Evolutionary conservation across 2,329 filamentous ascomycete genomes (phyloP).

Genomic region (Aspergillus ruber): DNA sequence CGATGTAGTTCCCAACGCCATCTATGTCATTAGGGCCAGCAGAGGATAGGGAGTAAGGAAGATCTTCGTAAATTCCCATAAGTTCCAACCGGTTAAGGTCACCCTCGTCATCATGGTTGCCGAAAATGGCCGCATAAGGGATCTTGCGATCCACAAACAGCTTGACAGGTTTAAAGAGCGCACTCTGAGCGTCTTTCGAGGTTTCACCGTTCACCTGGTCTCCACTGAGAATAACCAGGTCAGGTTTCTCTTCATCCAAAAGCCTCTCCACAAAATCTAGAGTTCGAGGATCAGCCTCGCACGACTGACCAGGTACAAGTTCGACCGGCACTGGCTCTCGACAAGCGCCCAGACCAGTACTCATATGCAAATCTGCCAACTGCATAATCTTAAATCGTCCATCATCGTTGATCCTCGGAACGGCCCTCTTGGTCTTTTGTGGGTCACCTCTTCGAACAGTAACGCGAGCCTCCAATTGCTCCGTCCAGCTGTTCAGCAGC

Average conservation of each 20-base stretch:
- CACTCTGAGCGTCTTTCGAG: slow-evolving; percentile 81
- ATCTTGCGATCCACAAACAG: slow-evolving; percentile 80
- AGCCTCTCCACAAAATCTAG: slow-evolving; percentile 79
- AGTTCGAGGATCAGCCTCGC: slow-evolving; percentile 86
- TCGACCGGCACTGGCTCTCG: slow-evolving; percentile 75
- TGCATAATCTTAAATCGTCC: slow-evolving; percentile 98
- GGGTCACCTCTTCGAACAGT: slow-evolving; percentile 69
- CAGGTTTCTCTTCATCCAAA: slow-evolving; percentile 87
- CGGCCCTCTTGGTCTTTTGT: slow-evolving; percentile 59
- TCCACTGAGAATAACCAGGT: slow-evolving; percentile 83
- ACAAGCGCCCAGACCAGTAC: slow-evolving; percentile 79
- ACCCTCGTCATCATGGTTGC: slow-evolving; percentile 94
- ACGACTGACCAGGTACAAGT: slow-evolving; percentile 62
- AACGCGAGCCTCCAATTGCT: slow-evolving; percentile 64
- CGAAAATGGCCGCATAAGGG: slow-evolving; percentile 89
- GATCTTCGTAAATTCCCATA: slow-evolving; percentile 77
- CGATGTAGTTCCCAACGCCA: slow-evolving; percentile 88
- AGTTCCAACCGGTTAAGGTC: slow-evolving; percentile 68
- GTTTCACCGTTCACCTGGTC: slow-evolving; percentile 96
- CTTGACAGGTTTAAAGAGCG: slow-evolving; percentile 87
- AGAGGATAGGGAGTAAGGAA: slow-evolving; percentile 84
- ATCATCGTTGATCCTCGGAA: slow-evolving; percentile 73
- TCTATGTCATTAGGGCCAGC: slow-evolving; percentile 78
- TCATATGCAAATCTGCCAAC: slow-evolving; percentile 86
- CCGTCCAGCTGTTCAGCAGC: slow-evolving; percentile 57